Conservation (phyloP, 2,329 filamentous ascomycete genomes). For the Aschersonia sp. region DNA sequence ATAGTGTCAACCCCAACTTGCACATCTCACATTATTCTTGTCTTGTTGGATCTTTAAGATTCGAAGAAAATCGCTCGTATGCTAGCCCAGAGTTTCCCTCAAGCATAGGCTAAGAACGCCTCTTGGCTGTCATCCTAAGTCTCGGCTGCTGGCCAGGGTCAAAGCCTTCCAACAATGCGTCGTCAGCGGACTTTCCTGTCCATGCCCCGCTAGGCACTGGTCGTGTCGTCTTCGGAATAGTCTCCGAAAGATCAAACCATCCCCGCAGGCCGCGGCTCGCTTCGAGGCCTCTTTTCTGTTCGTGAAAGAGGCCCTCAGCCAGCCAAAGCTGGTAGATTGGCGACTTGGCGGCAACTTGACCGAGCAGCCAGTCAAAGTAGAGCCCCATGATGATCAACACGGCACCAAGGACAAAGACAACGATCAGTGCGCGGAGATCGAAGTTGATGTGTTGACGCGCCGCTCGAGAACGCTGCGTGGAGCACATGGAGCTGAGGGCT, state of each 20-base stretch:
- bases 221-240: background rate
- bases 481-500: background rate
- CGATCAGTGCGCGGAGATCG: background rate
- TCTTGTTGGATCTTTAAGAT: too few species aligned
- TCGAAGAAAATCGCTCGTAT: too few species aligned
- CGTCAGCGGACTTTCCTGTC: background rate
- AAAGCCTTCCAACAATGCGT: background rate
- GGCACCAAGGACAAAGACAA: background rate
- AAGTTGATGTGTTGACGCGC: background rate
- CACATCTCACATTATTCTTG: too few species aligned
- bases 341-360: background rate
- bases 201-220: background rate
- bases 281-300: background rate
- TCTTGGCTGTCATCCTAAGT: too few species aligned
- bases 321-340: background rate
- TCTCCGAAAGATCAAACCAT: background rate
- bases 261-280: background rate
- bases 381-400: background rate
- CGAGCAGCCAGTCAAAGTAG: background rate
- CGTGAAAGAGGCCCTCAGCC: background rate
- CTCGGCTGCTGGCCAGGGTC: too few species aligned
- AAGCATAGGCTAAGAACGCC: too few species aligned
- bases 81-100: too few species aligned
- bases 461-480: background rate
- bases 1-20: too few species aligned